Evolutionary conservation across 2,329 filamentous ascomycete species (phyloP), one percentile per base, ranked within the genome.

Genomic region (Colletotrichum navitas): DNA sequence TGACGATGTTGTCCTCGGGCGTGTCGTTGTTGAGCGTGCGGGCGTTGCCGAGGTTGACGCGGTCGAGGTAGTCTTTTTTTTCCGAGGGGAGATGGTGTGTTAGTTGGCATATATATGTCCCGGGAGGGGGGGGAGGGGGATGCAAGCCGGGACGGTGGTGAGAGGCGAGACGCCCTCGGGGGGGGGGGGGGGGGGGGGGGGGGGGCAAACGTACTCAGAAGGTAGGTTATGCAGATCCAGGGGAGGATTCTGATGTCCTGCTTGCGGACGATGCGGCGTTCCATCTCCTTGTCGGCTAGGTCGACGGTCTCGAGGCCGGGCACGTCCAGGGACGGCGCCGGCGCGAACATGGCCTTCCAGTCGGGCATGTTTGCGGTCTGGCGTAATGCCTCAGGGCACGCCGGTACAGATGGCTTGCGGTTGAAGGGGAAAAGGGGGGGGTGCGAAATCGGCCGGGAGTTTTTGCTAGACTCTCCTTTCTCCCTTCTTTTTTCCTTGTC

Each of bases 31-130:
- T 80, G 62, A 80, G 75, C 4, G 78, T 80, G 29, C 78, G 75
- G 18, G 79, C 79, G 58, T 80, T 80, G n/a, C 79, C 79, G 4
- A 80, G 75, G 64, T 80, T 80, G 70, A 79, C 78, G 52, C 79
- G 74, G 60, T 80, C 79, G 65, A 80, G 78, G 63, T 77, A 78
- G 63, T 74, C 73, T 74, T 18, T 21, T 16, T 39, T 4, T n/a
- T n/a, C n/a, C n/a, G n/a, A n/a, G n/a, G 16, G 6, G 52, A 26
- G 59, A 10, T n/a, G 14, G 39, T 12, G 61, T 71, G 69, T 39
- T 63, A 63, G 49, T 52, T 52, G 43, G n/a, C n/a, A 51, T 10
- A n/a, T 24, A 4, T 14, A 7, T 45, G 41, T 32, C 16, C 1
- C 69, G 4, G 11, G 43, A 16, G 12, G 16, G 39, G n/a, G n/a